Evolutionary conservation across 345 rosid genomes (phyloP), one percentile per base, ranked within the genome.

Genomic region (Pseudoturritis turrita): DNA sequence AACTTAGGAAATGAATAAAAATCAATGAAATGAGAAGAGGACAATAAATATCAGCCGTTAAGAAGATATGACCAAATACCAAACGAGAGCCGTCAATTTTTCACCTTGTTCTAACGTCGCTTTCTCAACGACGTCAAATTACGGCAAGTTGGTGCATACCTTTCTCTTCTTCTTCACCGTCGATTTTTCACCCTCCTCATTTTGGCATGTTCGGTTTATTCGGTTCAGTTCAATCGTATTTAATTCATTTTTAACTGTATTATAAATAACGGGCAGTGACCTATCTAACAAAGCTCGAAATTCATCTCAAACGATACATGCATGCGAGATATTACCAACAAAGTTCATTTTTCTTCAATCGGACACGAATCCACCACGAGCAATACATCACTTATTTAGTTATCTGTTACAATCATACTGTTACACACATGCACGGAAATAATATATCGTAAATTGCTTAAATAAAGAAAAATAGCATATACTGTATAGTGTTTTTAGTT

Each of bases 51-150:
- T 62, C 44, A 69, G 36, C 71, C 50, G 70, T 72, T 63, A 43
- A 53, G 70, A 41, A 70, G 51, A 46, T n/a, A 54, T 54, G 23
- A 56, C 39, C 71, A 46, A 33, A 70, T 7, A 70, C 49, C 56
- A 53, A 61, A 70, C 41, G 39, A 74, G 73, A 74, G 68, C 73
- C 78, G 73, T 75, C 78, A 75, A 60, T 67, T 60, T 9, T 44
- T 63, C 31, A 22, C 47, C 70, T 54, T 43, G 56, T 44, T 63
- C 40, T 35, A 53, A 68, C 15, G 63, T 59, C 78, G 2, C 36
- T 59, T 12, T 74, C 73, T 22, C 49, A 39, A 22, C 46, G 61
- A 70, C 59, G 75, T 70, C 37, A 70, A 46, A 8, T 29, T 45
- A 44, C 26, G 76, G 76, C 76, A 63, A 56, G 53, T 76, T 70